Percentiles rank a stretch among this genome's conserved stretches.
phyloP scores from a whole-genome alignment of 208 protist species.

The Trypanosoma lewisi region DNA sequence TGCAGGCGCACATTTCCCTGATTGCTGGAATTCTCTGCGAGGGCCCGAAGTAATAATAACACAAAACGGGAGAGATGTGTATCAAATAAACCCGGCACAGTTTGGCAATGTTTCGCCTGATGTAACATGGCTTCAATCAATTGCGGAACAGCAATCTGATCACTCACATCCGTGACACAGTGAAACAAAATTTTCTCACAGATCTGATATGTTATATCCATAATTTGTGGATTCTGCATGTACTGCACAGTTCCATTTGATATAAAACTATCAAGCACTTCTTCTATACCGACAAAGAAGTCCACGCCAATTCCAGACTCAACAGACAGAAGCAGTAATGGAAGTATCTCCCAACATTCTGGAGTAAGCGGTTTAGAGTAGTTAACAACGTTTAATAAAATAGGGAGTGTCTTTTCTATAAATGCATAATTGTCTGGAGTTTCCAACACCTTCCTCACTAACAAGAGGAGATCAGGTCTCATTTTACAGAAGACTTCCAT shows the following conservation, averaged over 20 bases:
- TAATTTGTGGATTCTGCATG: constrained; percentile 55
- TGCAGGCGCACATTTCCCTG: constrained; percentile 51
- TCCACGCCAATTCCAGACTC: constrained; percentile 83
- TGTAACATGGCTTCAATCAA: constrained; percentile 87
- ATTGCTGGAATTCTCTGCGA: constrained; percentile 55
- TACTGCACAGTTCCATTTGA: constrained; percentile 63
- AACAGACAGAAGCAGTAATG: constrained; percentile 58
- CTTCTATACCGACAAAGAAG: constrained; percentile 79
- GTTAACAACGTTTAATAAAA: constrained; percentile 63
- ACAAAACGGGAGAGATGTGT: constrained; percentile 63
- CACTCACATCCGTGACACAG: constrained; percentile 40
- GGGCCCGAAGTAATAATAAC: constrained; percentile 60
- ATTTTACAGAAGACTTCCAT: constrained; percentile 43
- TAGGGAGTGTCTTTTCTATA: constrained; percentile 77
- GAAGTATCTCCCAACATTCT: constrained; percentile 67
- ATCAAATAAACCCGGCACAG: constrained; percentile 46
- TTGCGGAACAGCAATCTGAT: constrained; percentile 64
- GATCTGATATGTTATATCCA: constrained; percentile 61
- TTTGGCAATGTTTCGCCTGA: constrained; percentile 60
- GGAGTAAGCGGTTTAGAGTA: constrained; percentile 66
- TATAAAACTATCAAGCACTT: constrained; percentile 83
- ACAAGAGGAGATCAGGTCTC: constrained; percentile 55
- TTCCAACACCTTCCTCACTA: constrained; percentile 54
- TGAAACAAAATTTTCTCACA: constrained; percentile 86
- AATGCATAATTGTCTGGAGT: constrained; percentile 79